Evolutionary conservation across 2,329 filamentous ascomycete species (phyloP), one percentile per base, ranked within the genome.

Genomic region (Coniochaeta sp.): DNA sequence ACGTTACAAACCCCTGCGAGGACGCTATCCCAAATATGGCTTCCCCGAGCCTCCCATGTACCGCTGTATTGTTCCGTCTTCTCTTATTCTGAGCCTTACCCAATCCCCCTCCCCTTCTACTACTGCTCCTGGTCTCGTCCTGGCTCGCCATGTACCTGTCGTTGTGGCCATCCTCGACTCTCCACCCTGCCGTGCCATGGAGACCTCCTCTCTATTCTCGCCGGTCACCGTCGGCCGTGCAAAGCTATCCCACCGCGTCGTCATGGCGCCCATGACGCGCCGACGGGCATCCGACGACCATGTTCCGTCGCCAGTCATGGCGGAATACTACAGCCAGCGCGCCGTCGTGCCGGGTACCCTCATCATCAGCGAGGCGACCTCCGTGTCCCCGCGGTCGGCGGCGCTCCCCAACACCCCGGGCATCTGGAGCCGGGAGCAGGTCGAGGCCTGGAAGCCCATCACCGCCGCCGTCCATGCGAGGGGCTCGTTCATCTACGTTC

Each of bases 401-500:
- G 70, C 62, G 1, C 72, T 71, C 61, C 66, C 69, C 0, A 67
- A 69, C 16, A 67, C 69, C 1, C 34, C 34, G 7, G 34, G 34
- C 34, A 5, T 36, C 34, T 36, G 8, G 7, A 14, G 7, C 7
- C 3, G 7, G n/a, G 69, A 73, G 26, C 72, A 78, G 24, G 72
- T 76, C 6, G 72, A 78, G 62, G 64, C 63, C n/a, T 65, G 63
- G 40, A 62, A 64, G 8, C 60, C 62, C 7, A 64, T 57, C 34
- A 38, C 55, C 7, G 34, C 12, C 2, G 34, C 55, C 6, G 55
- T 57, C 16, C 55, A 57, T 19, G 55, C 24, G 14, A 5, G 34
- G 16, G 55, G 55, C 6, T 57, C 28, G 6, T 57, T 6, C 31
- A 57, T 57, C 55, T 57, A 19, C 6, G 26, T 22, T 16, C 55